Evolutionary conservation across 2,329 filamentous ascomycete species (phyloP).

Genomic region (Hymenoscyphus salicellus): DNA sequence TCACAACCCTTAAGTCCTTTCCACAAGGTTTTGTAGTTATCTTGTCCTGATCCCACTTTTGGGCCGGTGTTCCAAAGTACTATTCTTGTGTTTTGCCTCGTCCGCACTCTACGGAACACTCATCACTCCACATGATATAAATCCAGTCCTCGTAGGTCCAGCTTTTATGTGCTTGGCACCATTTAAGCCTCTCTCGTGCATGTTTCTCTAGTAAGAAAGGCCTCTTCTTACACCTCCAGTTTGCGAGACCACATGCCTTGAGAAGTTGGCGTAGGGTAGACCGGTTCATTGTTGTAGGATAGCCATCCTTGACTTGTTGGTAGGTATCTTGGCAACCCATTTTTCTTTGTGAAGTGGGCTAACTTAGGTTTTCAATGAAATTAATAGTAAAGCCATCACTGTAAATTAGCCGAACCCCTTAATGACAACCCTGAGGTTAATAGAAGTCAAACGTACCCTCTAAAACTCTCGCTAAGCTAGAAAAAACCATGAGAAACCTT

Average conservation of each 20-base stretch:
- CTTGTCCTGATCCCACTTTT: constrained; percentile 9
- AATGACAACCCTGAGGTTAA: too few species aligned
- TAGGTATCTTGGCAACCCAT: background rate
- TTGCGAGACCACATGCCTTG: background rate
- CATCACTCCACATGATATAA: too few species aligned
- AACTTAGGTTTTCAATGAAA: too few species aligned
- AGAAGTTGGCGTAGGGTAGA: background rate
- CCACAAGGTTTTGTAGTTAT: constrained; percentile 3
- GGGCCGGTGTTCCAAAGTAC: constrained; percentile 8
- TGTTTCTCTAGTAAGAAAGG: constrained; percentile 2
- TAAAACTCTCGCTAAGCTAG: too few species aligned
- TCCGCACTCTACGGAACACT: constrained; percentile 20
- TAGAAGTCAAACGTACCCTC: too few species aligned
- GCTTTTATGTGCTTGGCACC: constrained; percentile 1
- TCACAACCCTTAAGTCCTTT: constrained; percentile 18
- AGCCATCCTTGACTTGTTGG: background rate
- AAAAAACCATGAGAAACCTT: too few species aligned
- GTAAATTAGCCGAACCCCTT: too few species aligned
- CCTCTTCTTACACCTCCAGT: background rate
- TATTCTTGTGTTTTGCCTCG: constrained; percentile 9
- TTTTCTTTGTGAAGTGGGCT: too few species aligned
- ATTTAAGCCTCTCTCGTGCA: constrained; percentile 2
- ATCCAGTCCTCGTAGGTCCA: constrained; percentile 11
- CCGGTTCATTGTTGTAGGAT: background rate
- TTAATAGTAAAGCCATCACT: too few species aligned